Percentiles rank a stretch among this genome's conserved stretches.
Evolutionary conservation across 2,329 filamentous ascomycete genomes (phyloP).

Genomic region (Cercospora sp.): DNA sequence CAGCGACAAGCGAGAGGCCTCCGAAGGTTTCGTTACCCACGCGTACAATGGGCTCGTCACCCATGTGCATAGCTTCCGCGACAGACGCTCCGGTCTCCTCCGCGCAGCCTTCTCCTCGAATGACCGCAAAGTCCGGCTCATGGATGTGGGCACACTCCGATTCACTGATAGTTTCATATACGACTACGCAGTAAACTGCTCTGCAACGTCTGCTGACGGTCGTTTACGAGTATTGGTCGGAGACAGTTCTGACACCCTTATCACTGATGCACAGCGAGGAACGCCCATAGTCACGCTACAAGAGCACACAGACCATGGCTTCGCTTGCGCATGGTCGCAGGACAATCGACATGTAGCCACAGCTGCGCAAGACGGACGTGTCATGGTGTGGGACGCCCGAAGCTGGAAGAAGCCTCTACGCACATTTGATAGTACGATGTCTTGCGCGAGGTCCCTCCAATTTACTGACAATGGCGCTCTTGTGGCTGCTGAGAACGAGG

Average conservation of each 20-base stretch:
- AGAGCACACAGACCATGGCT: conserved; percentile 66
- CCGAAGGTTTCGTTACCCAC: conserved; percentile 52
- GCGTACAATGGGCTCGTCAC: conserved; percentile 59
- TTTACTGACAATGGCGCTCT: conserved; percentile 74
- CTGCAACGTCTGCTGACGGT: conserved; percentile 69
- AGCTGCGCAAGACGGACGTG: conserved; percentile 70
- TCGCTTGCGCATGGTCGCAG: conserved; percentile 77
- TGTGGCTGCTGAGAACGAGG: conserved; percentile 73
- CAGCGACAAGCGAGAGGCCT: conserved; percentile 35
- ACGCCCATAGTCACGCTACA: conserved; percentile 56
- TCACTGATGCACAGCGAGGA: conserved; percentile 66
- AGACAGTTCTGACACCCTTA: conserved; percentile 64
- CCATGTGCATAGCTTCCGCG: conserved; percentile 56
- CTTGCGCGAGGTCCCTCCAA: conserved; percentile 66
- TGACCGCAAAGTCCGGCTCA: conserved; percentile 55
- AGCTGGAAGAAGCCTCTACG: conserved; percentile 61
- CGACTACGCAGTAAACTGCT: conserved; percentile 68
- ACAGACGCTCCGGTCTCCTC: conserved; percentile 49
- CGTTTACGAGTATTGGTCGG: conserved; percentile 73
- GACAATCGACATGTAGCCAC: conserved; percentile 76
- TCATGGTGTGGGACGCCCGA: conserved; percentile 76
- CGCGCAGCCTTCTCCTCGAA: conserved; percentile 60
- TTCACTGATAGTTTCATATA: conserved; percentile 60
- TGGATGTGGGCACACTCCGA: conserved; percentile 59
- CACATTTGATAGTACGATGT: conserved; percentile 65